A percentile compares a stretch with the other conserved stretches of the same genome.
phyloP scores from a whole-genome alignment of 1,139 yeast species.

The Scheffersomyces quercinus region DNA sequence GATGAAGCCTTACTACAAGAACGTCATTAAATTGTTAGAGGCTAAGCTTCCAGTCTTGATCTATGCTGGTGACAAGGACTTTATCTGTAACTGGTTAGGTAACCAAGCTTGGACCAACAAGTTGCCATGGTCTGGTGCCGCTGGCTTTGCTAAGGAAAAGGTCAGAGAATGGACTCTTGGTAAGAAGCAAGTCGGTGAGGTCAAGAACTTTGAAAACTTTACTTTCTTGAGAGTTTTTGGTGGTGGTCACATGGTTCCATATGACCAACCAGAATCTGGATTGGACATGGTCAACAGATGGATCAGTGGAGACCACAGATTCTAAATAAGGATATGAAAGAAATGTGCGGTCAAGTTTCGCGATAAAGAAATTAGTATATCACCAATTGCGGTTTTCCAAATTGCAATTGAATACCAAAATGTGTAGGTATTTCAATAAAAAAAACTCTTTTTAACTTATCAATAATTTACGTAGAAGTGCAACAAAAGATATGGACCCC shows the following conservation, averaged over 20 bases:
- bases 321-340: background rate
- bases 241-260: conserved; percentile 56
- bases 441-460: too few species aligned
- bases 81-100: conserved; percentile 86
- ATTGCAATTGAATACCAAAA: too few species aligned
- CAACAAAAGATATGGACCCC: too few species aligned
- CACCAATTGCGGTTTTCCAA: too few species aligned
- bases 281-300: conserved; percentile 51
- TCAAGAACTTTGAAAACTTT: conserved; percentile 45
- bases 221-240: conserved; percentile 49
- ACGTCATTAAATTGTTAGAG: conserved; percentile 57
- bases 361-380: too few species aligned
- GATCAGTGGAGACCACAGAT: conserved; percentile 36
- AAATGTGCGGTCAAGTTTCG: too few species aligned
- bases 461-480: too few species aligned
- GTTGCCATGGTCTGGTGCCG: conserved; percentile 65
- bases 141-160: conserved; percentile 47
- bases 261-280: conserved; percentile 47
- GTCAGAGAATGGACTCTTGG: conserved; percentile 42
- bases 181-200: conserved; percentile 45
- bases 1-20: conserved; percentile 84
- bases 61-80: conserved; percentile 86
- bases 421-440: too few species aligned
- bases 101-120: conserved; percentile 79
- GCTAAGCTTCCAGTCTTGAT: conserved; percentile 67